Percentiles rank a stretch among this genome's conserved stretches.
Conservation (phyloP, 257 asterid species). For the Vinca minor region DNA sequence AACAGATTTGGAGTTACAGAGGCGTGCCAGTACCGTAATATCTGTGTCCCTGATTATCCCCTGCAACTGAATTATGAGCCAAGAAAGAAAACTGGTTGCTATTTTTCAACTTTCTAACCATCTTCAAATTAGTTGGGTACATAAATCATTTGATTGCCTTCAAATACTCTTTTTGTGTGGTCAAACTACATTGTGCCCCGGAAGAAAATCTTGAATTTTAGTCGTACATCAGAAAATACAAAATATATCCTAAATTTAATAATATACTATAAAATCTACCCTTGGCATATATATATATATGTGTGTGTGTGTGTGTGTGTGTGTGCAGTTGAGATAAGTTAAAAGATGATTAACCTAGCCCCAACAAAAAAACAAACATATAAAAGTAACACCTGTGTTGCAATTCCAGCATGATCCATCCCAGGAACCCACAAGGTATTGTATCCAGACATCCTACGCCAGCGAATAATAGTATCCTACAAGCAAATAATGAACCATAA, state of each 20-base stretch:
- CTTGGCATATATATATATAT: neutral
- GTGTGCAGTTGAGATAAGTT: neutral
- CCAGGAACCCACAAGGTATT: constrained; percentile 94
- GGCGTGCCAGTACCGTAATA: neutral
- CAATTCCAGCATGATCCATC: constrained; percentile 96
- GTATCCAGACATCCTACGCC: constrained; percentile 95
- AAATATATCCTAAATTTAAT: neutral
- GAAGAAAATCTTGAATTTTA: neutral
- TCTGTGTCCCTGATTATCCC: neutral
- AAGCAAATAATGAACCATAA: constrained; percentile 5
- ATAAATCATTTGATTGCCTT: neutral
- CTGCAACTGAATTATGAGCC: neutral
- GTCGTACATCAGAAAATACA: neutral
- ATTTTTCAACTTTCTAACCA: neutral
- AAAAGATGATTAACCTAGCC: neutral
- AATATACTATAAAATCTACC: neutral
- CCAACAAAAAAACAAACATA: neutral
- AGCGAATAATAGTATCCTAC: constrained; percentile 92
- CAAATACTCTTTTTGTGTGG: neutral
- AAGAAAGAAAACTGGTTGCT: neutral
- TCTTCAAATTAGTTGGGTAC: neutral
- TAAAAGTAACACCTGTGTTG: constrained; percentile 67
- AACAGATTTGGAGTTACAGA: neutral
- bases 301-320: too few relatives aligned
- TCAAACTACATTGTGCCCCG: neutral